Conservation (phyloP, 805 yeast species). For the Ogataea henricii region DNA sequence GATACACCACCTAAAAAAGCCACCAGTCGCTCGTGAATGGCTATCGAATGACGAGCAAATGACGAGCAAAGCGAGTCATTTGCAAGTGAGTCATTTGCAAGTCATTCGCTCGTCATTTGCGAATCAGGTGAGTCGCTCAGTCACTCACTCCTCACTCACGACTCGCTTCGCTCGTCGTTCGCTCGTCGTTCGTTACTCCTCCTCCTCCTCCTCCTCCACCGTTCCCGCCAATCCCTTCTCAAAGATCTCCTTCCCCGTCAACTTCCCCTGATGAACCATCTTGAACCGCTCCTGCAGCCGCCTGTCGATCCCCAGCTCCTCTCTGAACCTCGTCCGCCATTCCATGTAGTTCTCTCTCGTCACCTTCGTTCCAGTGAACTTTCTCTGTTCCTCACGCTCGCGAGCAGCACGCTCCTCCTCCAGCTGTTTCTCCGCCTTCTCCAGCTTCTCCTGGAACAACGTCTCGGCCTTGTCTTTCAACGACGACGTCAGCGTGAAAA, state of each 20-base stretch:
- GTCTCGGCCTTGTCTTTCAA: slow-evolving; percentile 82
- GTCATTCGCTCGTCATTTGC: neutral
- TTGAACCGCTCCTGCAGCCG: slow-evolving; percentile 52
- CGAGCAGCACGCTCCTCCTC: slow-evolving; percentile 60
- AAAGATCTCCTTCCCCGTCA: slow-evolving; percentile 87
- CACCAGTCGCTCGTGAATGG: too few relatives aligned
- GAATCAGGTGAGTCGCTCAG: neutral
- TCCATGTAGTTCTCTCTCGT: slow-evolving; percentile 69
- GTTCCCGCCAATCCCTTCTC: slow-evolving; percentile 84
- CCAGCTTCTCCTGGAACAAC: slow-evolving; percentile 59
- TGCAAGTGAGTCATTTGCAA: neutral
- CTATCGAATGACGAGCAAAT: too few relatives aligned
- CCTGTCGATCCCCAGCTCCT: slow-evolving; percentile 70
- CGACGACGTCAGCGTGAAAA: slow-evolving; percentile 75
- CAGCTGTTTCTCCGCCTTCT: slow-evolving; percentile 52
- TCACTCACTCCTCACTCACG: neutral
- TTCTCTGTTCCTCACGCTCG: slow-evolving; percentile 84
- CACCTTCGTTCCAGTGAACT: slow-evolving; percentile 88
- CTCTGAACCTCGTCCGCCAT: slow-evolving; percentile 76
- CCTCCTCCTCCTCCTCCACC: slow-evolving; percentile 55
- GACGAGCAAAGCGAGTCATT: neutral
- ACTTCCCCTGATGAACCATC: slow-evolving; percentile 68
- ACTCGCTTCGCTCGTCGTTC: neutral
- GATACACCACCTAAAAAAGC: too few relatives aligned
- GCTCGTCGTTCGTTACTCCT: slow-evolving; percentile 10